Conservation (phyloP, 805 yeast genomes). For the Candida tammaniensis region DNA sequence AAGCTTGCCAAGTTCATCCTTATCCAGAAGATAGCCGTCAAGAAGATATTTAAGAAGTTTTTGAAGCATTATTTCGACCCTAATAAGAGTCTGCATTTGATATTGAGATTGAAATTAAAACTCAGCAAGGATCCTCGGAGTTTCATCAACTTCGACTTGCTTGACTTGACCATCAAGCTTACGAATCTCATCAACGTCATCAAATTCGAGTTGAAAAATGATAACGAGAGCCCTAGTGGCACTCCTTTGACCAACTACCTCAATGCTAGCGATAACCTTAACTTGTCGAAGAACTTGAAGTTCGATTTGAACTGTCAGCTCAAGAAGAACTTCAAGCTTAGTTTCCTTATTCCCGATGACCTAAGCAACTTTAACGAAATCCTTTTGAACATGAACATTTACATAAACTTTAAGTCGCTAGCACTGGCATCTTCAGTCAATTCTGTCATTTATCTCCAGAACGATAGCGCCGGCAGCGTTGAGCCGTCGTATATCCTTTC, state of each 20-base stretch:
- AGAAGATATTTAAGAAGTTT: slow-evolving; percentile 73
- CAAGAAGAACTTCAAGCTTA: slow-evolving; percentile 36
- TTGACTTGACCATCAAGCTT: slow-evolving; percentile 59
- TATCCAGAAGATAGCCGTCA: slow-evolving; percentile 69
- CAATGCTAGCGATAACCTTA: slow-evolving; percentile 3
- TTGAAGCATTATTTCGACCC: slow-evolving; percentile 40
- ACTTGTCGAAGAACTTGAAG: slow-evolving; percentile 10
- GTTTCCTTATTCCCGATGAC: slow-evolving; percentile 34
- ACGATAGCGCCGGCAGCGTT: slow-evolving; percentile 13
- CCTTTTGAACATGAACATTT: slow-evolving; percentile 32
- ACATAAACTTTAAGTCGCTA: slow-evolving; percentile 19
- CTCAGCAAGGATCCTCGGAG: slow-evolving; percentile 48
- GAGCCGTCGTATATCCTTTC: slow-evolving; percentile 33
- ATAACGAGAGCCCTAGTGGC: not conserved
- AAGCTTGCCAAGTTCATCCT: slow-evolving; percentile 67
- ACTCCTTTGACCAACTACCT: slow-evolving; percentile 5
- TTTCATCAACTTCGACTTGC: slow-evolving; percentile 59
- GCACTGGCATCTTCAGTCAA: slow-evolving; percentile 3
- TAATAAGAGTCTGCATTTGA: slow-evolving; percentile 20
- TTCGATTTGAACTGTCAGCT: slow-evolving; percentile 31
- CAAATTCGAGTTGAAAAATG: slow-evolving; percentile 16
- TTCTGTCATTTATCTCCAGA: slow-evolving; percentile 25
- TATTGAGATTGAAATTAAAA: slow-evolving; percentile 26
- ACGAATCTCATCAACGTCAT: slow-evolving; percentile 29
- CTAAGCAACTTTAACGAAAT: slow-evolving; percentile 31